Conservation (phyloP, 2,329 filamentous ascomycete species). For the Bisporella sp. region DNA sequence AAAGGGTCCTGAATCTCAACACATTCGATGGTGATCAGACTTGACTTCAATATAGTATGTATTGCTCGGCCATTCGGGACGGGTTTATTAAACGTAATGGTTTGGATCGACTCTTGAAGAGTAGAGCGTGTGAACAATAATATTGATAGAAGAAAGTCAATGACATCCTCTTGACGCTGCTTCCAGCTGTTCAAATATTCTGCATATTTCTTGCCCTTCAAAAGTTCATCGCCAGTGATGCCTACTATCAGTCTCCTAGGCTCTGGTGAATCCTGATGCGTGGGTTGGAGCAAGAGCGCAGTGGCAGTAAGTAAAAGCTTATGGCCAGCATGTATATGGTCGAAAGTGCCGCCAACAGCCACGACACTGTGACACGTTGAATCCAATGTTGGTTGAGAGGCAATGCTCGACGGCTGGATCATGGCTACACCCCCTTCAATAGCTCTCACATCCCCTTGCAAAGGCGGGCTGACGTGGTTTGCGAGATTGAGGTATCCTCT, state of each 20-base stretch:
- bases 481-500: constrained; percentile 39
- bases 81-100: constrained; percentile 13
- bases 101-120: constrained; percentile 29
- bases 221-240: constrained; percentile 79
- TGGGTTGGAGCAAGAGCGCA: constrained; percentile 59
- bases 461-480: constrained; percentile 39
- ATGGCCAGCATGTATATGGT: constrained; percentile 91
- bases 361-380: constrained; percentile 48
- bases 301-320: constrained; percentile 93
- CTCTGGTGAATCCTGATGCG: constrained; percentile 23
- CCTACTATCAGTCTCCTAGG: constrained; percentile 67
- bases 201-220: constrained; percentile 83
- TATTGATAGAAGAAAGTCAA: constrained; percentile 66
- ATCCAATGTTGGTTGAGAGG: constrained; percentile 5
- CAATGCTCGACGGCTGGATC: constrained; percentile 19
- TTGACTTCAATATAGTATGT: constrained; percentile 50
- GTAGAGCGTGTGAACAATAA: constrained; percentile 36
- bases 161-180: constrained; percentile 59
- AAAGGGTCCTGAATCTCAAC: constrained; percentile 83
- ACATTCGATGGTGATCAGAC: constrained; percentile 62
- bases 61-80: constrained; percentile 42
- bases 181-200: constrained; percentile 78
- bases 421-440: constrained; percentile 48
- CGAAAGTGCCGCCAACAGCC: constrained; percentile 88
- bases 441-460: constrained; percentile 42